phyloP scores from a whole-genome alignment of 2,329 filamentous ascomycete genomes.

The Ophiostoma novo-ulmi region DNA sequence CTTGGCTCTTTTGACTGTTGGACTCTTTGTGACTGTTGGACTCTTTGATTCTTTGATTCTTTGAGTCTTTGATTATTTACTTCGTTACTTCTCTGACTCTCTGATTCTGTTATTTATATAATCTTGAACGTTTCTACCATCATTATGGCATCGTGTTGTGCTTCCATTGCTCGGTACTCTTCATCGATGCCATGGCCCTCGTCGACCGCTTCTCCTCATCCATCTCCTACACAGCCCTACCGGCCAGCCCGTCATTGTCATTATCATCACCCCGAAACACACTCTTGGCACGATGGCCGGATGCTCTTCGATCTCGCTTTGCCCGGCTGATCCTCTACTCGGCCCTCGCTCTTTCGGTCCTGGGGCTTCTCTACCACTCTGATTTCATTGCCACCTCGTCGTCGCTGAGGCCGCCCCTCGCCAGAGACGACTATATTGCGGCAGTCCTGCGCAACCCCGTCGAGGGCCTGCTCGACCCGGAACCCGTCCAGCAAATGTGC shows the following conservation, averaged over 20 bases:
- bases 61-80: not conserved
- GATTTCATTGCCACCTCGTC: not conserved
- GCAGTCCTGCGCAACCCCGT: constrained; percentile 27
- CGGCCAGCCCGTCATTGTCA: not conserved
- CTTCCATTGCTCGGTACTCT: not conserved
- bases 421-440: constrained; percentile 25
- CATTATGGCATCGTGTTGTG: not conserved
- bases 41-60: too few relatives aligned
- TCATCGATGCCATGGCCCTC: not conserved
- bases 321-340: constrained; percentile 10
- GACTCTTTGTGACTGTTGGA: too few relatives aligned
- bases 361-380: not conserved
- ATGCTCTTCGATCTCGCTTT: constrained; percentile 15
- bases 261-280: not conserved
- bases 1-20: too few relatives aligned
- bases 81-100: too few relatives aligned
- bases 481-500: constrained; percentile 30
- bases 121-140: too few relatives aligned
- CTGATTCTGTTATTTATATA: too few relatives aligned
- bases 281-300: not conserved
- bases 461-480: constrained; percentile 27
- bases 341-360: not conserved
- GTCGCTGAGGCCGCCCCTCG: not conserved
- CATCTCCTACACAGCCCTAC: constrained; percentile 6
- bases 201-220: not conserved